phyloP scores from a whole-genome alignment of 495 filamentous ascomycete genomes.

The Staphylotrichum tortipilum region DNA sequence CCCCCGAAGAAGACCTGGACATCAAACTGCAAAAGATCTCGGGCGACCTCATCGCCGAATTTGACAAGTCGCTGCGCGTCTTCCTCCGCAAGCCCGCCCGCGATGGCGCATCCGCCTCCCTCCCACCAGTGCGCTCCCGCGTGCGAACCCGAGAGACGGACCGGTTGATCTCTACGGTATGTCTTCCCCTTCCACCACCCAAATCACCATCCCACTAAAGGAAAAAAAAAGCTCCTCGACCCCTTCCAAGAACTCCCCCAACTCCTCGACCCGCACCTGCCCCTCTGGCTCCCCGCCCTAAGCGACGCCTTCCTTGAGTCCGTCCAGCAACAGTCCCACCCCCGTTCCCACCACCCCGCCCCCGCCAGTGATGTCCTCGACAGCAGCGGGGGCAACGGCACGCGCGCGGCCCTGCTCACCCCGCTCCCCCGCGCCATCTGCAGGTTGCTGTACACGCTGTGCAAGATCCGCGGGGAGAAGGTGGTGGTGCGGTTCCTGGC shows the following conservation, averaged over 20 bases:
- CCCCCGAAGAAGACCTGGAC: constrained; percentile 51
- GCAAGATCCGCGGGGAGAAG: constrained; percentile 90
- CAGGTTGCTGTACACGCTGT: constrained; percentile 76
- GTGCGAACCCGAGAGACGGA: constrained; percentile 37
- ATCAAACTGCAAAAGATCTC: constrained; percentile 66
- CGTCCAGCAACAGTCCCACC: constrained; percentile 13
- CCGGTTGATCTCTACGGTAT: constrained; percentile 39
- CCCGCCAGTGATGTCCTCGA: constrained; percentile 17
- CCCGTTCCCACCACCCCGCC: constrained; percentile 21
- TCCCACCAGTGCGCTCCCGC: constrained; percentile 29
- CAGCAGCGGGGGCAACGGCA: too few species aligned
- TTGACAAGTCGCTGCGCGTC: constrained; percentile 46
- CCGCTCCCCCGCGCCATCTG: constrained; percentile 63
- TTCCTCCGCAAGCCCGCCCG: constrained; percentile 38
- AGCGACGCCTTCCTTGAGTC: constrained; percentile 65
- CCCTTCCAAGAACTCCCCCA: constrained; percentile 95
- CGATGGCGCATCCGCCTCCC: constrained; percentile 17
- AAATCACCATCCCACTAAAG: neutral
- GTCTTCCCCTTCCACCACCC: constrained; percentile 1
- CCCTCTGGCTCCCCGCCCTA: constrained; percentile 60
- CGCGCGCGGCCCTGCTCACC: constrained; percentile 37
- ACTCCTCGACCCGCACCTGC: constrained; percentile 82
- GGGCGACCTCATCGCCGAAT: constrained; percentile 56
- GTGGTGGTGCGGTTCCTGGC: constrained; percentile 82
- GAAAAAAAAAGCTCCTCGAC: constrained; percentile 52